Conservation (phyloP, 225 moss, liverwort and hornwort species). For the Physcomitrium patens region DNA sequence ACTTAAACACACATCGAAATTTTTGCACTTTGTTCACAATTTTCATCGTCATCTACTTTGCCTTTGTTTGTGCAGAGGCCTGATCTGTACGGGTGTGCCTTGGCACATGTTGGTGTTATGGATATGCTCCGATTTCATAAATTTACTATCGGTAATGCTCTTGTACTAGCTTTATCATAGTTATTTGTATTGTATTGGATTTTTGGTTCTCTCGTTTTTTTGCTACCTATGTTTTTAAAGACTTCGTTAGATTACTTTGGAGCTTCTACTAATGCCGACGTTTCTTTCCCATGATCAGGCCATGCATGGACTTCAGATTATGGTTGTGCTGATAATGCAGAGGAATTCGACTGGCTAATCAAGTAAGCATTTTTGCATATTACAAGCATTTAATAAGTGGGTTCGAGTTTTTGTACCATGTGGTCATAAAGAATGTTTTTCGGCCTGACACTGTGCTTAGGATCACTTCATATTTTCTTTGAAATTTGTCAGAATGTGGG, state of each 20-base stretch:
- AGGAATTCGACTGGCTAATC: conserved; percentile 78
- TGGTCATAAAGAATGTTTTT: background rate
- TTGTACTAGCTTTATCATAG: background rate
- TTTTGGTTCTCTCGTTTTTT: background rate
- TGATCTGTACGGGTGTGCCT: conserved; percentile 80
- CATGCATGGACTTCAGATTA: conserved; percentile 94
- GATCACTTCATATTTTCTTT: background rate
- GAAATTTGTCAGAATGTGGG: background rate
- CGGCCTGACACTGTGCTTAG: background rate
- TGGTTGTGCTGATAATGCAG: conserved; percentile 77
- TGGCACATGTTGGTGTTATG: conserved; percentile 94
- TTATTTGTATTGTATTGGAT: background rate
- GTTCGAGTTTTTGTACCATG: background rate
- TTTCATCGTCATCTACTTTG: background rate
- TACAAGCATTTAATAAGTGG: background rate
- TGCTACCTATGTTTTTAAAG: conserved; percentile 42
- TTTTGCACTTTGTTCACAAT: background rate
- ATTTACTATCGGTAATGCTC: conserved; percentile 75
- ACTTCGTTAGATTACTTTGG: conserved; percentile 10
- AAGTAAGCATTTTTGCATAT: conserved; percentile 38
- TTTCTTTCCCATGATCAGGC: conserved; percentile 44
- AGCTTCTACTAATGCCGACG: background rate
- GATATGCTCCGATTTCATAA: conserved; percentile 95
- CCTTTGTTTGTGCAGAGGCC: conserved; percentile 61
- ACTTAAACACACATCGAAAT: too few relatives aligned